These are phyloP conservation scores for Hericium rajendrae DNA, from an alignment of 768 basidiomycete genomes.

Conservation along the genomic window DNA sequence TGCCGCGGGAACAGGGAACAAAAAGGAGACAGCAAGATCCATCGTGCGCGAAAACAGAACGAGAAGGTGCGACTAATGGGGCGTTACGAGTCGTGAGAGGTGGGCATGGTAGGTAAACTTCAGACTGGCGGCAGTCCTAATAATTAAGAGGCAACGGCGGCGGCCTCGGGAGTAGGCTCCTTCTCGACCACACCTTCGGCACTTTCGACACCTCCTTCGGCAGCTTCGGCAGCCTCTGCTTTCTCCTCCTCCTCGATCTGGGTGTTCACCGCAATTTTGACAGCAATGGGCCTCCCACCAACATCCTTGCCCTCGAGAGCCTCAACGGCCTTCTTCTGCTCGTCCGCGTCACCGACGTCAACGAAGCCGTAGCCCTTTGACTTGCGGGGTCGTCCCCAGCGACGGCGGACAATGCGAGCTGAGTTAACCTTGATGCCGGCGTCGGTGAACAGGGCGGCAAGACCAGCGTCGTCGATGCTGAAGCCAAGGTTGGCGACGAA, in stretches of 20 bases:
- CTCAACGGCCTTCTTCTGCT: constrained; percentile 87
- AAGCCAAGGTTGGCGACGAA: constrained; percentile 99
- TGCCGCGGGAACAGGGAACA: constrained; percentile 14
- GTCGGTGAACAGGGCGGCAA: constrained; percentile 76
- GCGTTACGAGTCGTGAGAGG: constrained; percentile 11
- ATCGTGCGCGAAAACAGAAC: not conserved
- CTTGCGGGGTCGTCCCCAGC: constrained; percentile 74
- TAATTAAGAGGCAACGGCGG: constrained; percentile 11
- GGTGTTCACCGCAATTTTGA: constrained; percentile 93
- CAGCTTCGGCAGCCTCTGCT: constrained; percentile 13
- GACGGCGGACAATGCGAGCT: constrained; percentile 83
- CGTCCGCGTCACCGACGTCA: constrained; percentile 80
- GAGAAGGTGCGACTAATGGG: constrained; percentile 9
- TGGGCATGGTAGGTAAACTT: constrained; percentile 1
- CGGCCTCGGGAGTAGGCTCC: constrained; percentile 10
- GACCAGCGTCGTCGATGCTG: constrained; percentile 77
- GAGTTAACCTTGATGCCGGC: constrained; percentile 74
- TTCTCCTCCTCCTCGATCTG: constrained; percentile 35
- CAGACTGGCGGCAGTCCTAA: not conserved
- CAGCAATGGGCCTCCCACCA: constrained; percentile 75
- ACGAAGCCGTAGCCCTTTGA: constrained; percentile 99
- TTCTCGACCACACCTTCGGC: constrained; percentile 8
- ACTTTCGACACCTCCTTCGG: not conserved
- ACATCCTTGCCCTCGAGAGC: constrained; percentile 83
- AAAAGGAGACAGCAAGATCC: constrained; percentile 16